Conservation (phyloP, 805 yeast species). For the Saturnispora dispora region DNA sequence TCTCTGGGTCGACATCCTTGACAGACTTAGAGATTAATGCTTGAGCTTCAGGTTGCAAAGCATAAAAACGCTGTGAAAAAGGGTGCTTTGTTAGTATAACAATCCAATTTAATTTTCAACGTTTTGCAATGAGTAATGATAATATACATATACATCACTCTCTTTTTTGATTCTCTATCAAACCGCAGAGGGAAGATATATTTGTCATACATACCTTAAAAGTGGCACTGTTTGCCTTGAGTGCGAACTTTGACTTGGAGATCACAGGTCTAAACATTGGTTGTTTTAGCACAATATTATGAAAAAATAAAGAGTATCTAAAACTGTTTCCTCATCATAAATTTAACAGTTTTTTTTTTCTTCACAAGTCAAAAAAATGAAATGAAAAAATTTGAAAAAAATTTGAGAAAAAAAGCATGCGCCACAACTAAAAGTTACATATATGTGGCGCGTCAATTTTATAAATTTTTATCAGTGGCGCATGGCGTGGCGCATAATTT, state of each 20-base stretch:
- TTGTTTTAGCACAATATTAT: neutral
- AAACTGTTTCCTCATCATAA: neutral
- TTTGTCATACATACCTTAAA: conserved; percentile 4
- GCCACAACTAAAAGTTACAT: neutral
- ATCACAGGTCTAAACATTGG: neutral
- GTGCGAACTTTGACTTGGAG: neutral
- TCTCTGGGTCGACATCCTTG: conserved; percentile 68
- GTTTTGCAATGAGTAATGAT: no score
- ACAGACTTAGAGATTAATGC: conserved; percentile 54
- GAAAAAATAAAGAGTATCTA: neutral
- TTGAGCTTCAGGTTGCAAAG: conserved; percentile 40
- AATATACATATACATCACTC: no score
- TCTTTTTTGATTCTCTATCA: no score
- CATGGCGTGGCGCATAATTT: neutral
- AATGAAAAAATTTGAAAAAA: neutral
- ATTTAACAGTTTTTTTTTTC: neutral
- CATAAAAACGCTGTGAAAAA: conserved; percentile 29
- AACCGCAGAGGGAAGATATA: neutral
- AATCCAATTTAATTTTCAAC: neutral
- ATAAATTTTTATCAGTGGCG: neutral
- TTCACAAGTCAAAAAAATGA: neutral
- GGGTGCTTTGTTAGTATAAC: neutral
- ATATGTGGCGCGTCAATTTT: neutral
- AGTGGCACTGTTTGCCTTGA: neutral
- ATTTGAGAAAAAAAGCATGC: neutral